Evolutionary conservation across 768 basidiomycete species (phyloP), one percentile per base, ranked within the genome.

Genomic region (Naematelia encephala): DNA sequence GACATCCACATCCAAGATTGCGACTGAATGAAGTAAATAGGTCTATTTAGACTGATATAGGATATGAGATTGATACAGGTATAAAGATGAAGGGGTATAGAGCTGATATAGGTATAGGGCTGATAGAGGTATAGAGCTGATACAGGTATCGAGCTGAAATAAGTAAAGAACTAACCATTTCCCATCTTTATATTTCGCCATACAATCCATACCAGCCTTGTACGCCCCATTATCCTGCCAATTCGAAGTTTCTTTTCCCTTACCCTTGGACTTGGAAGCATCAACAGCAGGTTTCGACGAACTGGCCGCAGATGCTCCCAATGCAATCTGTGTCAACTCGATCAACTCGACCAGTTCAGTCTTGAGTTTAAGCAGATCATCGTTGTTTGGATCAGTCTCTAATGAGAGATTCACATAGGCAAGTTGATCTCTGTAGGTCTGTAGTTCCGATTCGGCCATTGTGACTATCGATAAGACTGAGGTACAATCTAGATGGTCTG

Each of bases 171-270:
- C 75, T 57, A 27, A 77, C 75, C 72, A 77, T 54, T 75, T 72
- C 10, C 73, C 74, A 62, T 78, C 77, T 57, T 76, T 76, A 64
- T 76, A 78, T 57, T 76, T 73, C 1, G 77, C 77, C 63, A 73
- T 72, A 53, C 75, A 75, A 42, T 77, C 74, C 66, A 77, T 77
- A 8, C 74, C 70, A 11, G 75, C 70, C 58, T 75, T 75, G 61
- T 69, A 78, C 22, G 58, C 60, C 25, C 67, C 63, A n/a, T 63
- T 49, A 46, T 71, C 69, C 59, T 67, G 68, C 69, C 69, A 71
- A 56, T 70, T 70, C 22, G 39, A 21, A 2, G 39, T 55, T 51
- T 65, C 70, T 34, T 64, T 67, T 13, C 45, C 67, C 59, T 77
- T 67, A 12, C 65, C 72, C 55, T 77, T 68, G 22, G 22, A 61